Base-by-base conservation (phyloP, 1,139 yeast genomes). In the Arxiozyma telluris region DNA sequence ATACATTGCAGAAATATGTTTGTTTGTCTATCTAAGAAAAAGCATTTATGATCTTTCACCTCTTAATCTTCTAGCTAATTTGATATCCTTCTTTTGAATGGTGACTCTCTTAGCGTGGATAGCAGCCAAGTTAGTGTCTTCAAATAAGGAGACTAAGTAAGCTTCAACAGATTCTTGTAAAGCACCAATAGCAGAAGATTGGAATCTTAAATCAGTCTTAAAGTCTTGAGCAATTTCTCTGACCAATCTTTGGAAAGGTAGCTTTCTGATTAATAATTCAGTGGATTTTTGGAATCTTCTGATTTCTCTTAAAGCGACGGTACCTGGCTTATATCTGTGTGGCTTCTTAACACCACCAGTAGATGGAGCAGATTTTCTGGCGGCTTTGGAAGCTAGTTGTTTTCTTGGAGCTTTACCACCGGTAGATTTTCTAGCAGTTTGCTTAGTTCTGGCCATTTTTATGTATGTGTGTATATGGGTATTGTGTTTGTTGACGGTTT, bases 401-500 rank as follows among this genome's bases (percentile, higher is more conserved):
- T 91, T 91, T 86, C 98, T 88, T 82, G 98, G 98, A 64, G 97
- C 97, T 78, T 91, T 91, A 80, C 98, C 98, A 85, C 96, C 96
- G 72, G 96, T 89, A 68, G 97, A 89, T 79, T 90, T 90, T 85
- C 96, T 88, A 73, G 97, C 96, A 64, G 97, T 90, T 82, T 91
- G 96, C 80, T 91, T 90, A 64, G 96, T 90, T 87, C 97, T 90
- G 76, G 97, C 97, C 97, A 90, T 90, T 76, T 54, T 62, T 42
- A 42, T 27, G 30, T 49, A 34, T 46, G 4, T 46, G 22, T 34
- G 20, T 44, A 20, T 45, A 43, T 44, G 44, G 23, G 39, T 34
- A 6, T 34, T 15, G 17, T 34, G 4, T 34, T 15, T 43, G 34
- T n/a, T 34, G 38, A 25, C n/a, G 41, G 27, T 25, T 8, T 34